Base-by-base conservation (phyloP, 352 stramenopile genomes). In the Globisporangium viniferum region DNA sequence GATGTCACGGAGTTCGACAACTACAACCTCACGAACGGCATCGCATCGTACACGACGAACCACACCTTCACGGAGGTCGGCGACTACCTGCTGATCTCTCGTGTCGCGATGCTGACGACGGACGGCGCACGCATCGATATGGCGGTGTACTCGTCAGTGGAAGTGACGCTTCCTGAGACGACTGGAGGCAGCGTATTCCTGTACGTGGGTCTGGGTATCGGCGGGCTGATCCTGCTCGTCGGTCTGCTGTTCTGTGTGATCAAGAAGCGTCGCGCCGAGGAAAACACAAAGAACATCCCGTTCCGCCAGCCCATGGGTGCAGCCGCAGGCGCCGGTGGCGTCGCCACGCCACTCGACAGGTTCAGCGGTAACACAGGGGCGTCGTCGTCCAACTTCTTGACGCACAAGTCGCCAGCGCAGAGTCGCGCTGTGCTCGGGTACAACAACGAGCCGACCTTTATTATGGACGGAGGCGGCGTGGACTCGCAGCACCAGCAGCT, bases 101-200 rank as follows among this genome's bases (percentile, higher is more conserved):
- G 82, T 22, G 79, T 91, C 39, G 82, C 77, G 12, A 90, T 92
- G 84, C 70, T 85, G 59, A 92, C 82, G 31, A 74, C 83, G 33
- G 86, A 94, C 67, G 86, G 86, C 18, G 73, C 88, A 22, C 86
- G 84, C 35, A 78, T 94, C 67, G 84, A 94, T 55, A 91, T 92
- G 84, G 86, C 86, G 15, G 87, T 94, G 36, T 94, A 94, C 72
- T 92, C 83, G 51, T 87, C 72, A 39, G 69, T 92, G 39, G 77
- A 77, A 10, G 86, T 90, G 31, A 77, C 84, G 20, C 77, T 90
- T n/a, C 65, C 79, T 0, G 72, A 68, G 44, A 89, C 76, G 41
- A 76, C 73, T 2, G 75, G 72, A 20, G 82, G 82, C 60, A 77
- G 76, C 33, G 35, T 83, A 22, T 92, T 92, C 61, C 60, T 94